Conservation (phyloP, 208 protist genomes). For the Borovskyia barvae region DNA sequence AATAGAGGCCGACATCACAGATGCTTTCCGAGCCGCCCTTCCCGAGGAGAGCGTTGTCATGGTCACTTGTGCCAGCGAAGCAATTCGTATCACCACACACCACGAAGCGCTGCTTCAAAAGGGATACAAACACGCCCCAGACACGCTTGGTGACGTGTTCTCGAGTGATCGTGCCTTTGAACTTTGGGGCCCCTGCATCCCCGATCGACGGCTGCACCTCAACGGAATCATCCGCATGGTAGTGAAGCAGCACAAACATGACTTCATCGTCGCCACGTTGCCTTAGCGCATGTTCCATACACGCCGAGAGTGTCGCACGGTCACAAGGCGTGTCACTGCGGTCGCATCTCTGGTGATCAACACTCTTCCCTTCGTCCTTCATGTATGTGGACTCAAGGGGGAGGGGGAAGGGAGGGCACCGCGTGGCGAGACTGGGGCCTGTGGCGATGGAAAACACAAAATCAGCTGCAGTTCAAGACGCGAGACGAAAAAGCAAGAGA, state of each 20-base stretch:
- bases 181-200: no score
- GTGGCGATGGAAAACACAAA: no score
- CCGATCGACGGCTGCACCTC: no score
- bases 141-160: constrained; percentile 8
- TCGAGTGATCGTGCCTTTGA: not conserved
- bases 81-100: no score
- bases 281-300: constrained; percentile 8
- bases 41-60: not conserved
- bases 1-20: constrained; percentile 39
- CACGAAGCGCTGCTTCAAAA: constrained; percentile 5
- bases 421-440: no score
- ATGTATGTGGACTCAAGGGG: no score
- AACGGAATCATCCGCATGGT: not conserved
- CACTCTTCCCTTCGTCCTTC: no score
- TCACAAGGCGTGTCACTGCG: not conserved
- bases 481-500: no score
- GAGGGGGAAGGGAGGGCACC: no score
- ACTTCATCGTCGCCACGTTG: constrained; percentile 12
- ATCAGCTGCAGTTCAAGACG: no score
- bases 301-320: constrained; percentile 5
- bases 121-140: constrained; percentile 10
- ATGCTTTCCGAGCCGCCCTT: not conserved
- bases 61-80: no score
- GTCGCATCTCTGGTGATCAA: no score
- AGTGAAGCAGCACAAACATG: constrained; percentile 13